Evolutionary conservation across 768 basidiomycete genomes (phyloP).

Genomic region (Rhizopogon vulgaris): DNA sequence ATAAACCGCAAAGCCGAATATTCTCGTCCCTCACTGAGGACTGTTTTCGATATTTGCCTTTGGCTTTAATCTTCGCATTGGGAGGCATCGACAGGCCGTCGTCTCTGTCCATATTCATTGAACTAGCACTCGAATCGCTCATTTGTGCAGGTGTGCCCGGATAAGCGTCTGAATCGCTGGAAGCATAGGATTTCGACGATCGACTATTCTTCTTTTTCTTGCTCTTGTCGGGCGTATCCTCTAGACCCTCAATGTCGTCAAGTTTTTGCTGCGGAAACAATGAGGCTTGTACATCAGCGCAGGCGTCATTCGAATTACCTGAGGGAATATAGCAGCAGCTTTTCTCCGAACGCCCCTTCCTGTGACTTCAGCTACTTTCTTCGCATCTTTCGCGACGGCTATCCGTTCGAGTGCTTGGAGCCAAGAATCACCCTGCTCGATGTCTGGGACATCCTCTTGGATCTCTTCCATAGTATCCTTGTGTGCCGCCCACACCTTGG

Average conservation of each 20-base stretch:
- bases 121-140: conserved; percentile 18
- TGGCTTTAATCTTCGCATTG: conserved; percentile 1
- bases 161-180: conserved; percentile 39
- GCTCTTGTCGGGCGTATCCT: conserved; percentile 32
- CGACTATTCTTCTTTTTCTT: conserved; percentile 33
- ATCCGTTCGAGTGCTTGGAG: conserved; percentile 55
- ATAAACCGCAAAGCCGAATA: conserved; percentile 49
- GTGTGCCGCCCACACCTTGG: conserved; percentile 87
- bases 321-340: conserved; percentile 48
- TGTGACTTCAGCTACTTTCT: conserved; percentile 45
- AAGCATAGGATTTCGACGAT: conserved; percentile 21
- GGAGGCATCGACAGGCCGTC: background rate
- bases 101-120: conserved; percentile 13
- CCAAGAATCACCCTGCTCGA: conserved; percentile 75
- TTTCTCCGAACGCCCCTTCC: conserved; percentile 74
- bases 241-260: conserved; percentile 26
- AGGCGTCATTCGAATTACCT: conserved; percentile 13
- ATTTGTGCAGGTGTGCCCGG: conserved; percentile 17
- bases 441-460: conserved; percentile 39
- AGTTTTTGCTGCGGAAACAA: conserved; percentile 20
- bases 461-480: conserved; percentile 68
- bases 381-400: conserved; percentile 34
- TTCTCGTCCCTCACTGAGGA: conserved; percentile 4
- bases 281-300: background rate
- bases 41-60: conserved; percentile 1